Base-by-base conservation (phyloP, 805 yeast genomes). In the Metschnikowia chrysomelidarum region DNA sequence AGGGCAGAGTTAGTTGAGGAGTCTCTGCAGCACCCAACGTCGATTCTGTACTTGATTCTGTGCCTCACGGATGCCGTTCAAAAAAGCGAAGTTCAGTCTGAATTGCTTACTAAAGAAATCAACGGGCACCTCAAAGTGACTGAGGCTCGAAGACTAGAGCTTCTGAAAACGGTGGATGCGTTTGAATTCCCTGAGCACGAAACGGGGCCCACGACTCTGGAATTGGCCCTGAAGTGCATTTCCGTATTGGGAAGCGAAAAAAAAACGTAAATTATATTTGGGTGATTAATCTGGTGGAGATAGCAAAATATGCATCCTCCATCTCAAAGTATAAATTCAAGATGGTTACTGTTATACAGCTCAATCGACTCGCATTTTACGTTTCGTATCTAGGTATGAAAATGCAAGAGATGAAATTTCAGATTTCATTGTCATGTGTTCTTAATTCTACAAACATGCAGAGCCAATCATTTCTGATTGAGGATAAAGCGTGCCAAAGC, bases 161-260 rank as follows among this genome's bases (percentile, higher is more conserved):
- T 27, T 28, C 18, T 3, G 12, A 7, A 23, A 3, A 5, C 13
- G 27, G 18, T 34, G 11, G 19, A 23, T 15, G n/a, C 9, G 13
- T 27, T 27, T 13, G 15, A 20, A 15, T 11, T 12, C 4, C 23
- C 26, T 4, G 34, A 18, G 8, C 26, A 24, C 14, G 22, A 15
- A 19, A 7, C 12, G 14, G 15, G n/a, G n/a, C n/a, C n/a, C n/a
- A n/a, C n/a, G n/a, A n/a, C n/a, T n/a, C n/a, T n/a, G n/a, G n/a
- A n/a, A n/a, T 34, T 31, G 17, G 40, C 36, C 23, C 32, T 34
- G 24, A 36, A 34, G 32, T 36, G 39, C 25, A 21, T 30, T 9
- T 10, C 23, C 4, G 22, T 26, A 12, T 32, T 31, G 7, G 10
- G 8, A 8, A 11, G 22, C 22, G 11, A n/a, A 4, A 17, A 27